phyloP scores from a whole-genome alignment of 805 yeast genomes.

The Candida boleticola region DNA sequence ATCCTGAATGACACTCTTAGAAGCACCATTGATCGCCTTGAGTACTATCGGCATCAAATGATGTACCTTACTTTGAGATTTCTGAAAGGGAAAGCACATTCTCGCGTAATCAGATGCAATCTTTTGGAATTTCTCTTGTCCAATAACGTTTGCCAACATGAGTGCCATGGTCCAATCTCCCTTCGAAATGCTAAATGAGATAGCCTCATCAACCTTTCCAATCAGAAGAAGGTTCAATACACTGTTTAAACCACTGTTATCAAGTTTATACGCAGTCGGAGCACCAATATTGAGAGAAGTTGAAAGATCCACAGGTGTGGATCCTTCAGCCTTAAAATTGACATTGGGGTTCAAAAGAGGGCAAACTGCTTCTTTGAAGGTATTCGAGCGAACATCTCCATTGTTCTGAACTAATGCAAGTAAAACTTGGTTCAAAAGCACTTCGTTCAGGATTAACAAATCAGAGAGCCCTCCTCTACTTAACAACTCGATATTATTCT shows the following conservation, averaged over 20 bases:
- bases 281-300: constrained; percentile 9
- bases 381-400: constrained; percentile 26
- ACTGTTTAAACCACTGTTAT: constrained; percentile 31
- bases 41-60: constrained; percentile 55
- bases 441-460: constrained; percentile 17
- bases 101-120: constrained; percentile 58
- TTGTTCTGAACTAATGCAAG: constrained; percentile 25
- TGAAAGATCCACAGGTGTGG: neutral
- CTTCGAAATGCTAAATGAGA: constrained; percentile 56
- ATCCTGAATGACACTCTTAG: constrained; percentile 50
- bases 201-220: constrained; percentile 69
- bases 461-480: constrained; percentile 5
- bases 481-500: constrained; percentile 19
- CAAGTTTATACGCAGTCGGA: constrained; percentile 43
- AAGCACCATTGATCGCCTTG: constrained; percentile 63
- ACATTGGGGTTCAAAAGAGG: constrained; percentile 43
- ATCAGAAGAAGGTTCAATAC: constrained; percentile 43
- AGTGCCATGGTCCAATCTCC: constrained; percentile 79
- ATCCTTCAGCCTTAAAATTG: constrained; percentile 16
- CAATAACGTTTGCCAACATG: constrained; percentile 62
- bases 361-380: constrained; percentile 32
- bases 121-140: constrained; percentile 57
- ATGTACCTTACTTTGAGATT: constrained; percentile 37
- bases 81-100: constrained; percentile 42
- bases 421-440: constrained; percentile 32